Percentiles rank a stretch among this genome's conserved stretches.
phyloP scores from a whole-genome alignment of 1,284 basidiomycete genomes.

The Cystobasidium pallidum region DNA sequence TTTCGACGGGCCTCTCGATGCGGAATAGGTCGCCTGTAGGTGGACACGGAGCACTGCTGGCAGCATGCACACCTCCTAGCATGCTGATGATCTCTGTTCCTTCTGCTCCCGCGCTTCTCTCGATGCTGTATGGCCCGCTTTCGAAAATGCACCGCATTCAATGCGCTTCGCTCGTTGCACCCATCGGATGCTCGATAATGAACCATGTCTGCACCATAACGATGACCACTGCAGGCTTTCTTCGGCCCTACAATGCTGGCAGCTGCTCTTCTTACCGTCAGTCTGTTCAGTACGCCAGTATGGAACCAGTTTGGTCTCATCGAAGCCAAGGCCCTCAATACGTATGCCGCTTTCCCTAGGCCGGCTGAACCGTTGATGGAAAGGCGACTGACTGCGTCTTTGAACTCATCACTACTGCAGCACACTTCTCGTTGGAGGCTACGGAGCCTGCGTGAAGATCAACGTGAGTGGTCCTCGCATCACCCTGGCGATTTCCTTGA shows the following conservation, averaged over 20 bases:
- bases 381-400: background rate
- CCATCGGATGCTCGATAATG: background rate
- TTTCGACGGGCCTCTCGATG: background rate
- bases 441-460: conserved; percentile 37
- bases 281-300: conserved; percentile 30
- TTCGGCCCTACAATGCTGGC: conserved; percentile 18
- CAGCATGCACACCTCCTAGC: background rate
- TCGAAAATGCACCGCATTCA: conserved; percentile 16
- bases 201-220: background rate
- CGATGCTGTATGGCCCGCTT: background rate
- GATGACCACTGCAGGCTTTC: conserved; percentile 31
- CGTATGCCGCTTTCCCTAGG: background rate
- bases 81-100: background rate
- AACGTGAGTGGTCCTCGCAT: conserved; percentile 4
- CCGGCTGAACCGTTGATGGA: background rate
- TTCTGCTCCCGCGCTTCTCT: background rate
- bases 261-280: conserved; percentile 13
- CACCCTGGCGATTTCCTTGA: background rate
- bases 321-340: conserved; percentile 33
- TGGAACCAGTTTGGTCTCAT: conserved; percentile 30
- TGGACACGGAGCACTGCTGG: background rate
- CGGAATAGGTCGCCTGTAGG: conserved; percentile 29
- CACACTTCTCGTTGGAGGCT: conserved; percentile 30
- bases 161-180: background rate
- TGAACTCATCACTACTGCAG: background rate